Evolutionary conservation across 2,329 filamentous ascomycete genomes (phyloP).

Genomic region (Achaetomium macrosporum): DNA sequence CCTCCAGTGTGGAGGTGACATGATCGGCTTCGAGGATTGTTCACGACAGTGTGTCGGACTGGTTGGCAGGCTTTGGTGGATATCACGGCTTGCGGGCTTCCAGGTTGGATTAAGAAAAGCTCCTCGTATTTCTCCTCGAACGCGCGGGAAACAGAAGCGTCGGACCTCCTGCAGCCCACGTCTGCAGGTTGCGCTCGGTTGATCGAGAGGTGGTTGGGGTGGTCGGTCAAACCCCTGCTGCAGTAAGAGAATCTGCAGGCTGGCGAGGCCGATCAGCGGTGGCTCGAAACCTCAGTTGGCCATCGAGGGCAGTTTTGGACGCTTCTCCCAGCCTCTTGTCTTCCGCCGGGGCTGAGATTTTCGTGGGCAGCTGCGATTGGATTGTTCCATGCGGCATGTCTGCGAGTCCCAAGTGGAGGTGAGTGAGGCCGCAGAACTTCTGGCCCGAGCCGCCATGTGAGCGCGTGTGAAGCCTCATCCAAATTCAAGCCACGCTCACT

Average conservation of each 20-base stretch:
- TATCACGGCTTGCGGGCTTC: no score
- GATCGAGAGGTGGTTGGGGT: slow-evolving; percentile 18
- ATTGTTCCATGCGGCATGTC: slow-evolving; percentile 8
- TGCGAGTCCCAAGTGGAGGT: neutral
- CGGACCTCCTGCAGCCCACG: slow-evolving; percentile 17
- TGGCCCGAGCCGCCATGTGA: slow-evolving; percentile 2
- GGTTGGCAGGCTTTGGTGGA: neutral
- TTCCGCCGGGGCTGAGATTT: slow-evolving; percentile 12
- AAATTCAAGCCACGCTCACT: neutral
- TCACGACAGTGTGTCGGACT: neutral
- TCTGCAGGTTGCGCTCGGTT: neutral
- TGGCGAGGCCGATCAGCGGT: slow-evolving; percentile 19
- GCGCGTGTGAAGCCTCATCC: neutral
- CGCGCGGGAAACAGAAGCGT: slow-evolving; percentile 10
- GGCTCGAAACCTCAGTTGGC: slow-evolving; percentile 21
- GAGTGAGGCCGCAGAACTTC: neutral
- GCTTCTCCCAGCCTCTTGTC: slow-evolving; percentile 22
- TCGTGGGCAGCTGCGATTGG: slow-evolving; percentile 28
- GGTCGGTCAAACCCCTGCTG: slow-evolving; percentile 21
- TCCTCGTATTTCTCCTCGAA: slow-evolving; percentile 16
- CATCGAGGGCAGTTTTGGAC: slow-evolving; percentile 1
- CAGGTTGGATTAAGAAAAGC: neutral
- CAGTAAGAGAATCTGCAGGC: slow-evolving; percentile 21
- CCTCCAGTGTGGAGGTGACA: slow-evolving; percentile 3
- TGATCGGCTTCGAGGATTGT: neutral